Conservation (phyloP, 116 monocot genomes). For the Cymodocea nodosa region DNA sequence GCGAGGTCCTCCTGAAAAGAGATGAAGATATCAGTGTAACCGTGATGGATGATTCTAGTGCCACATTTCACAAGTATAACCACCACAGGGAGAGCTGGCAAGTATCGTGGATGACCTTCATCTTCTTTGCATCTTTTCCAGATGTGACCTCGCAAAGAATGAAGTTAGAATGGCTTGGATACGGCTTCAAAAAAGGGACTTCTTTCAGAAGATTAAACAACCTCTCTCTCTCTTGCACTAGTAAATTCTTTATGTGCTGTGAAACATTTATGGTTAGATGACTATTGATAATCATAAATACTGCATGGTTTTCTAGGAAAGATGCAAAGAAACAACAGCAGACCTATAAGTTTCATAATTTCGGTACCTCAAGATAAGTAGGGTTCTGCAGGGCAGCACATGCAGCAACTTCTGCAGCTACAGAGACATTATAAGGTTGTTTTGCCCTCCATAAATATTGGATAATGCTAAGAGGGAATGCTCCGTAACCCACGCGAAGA, state of each 20-base stretch:
- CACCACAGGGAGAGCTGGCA: neutral
- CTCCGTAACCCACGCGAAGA: conserved; percentile 96
- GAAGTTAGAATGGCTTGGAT: conserved; percentile 88
- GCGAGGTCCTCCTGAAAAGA: conserved; percentile 86
- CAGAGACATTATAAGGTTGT: conserved; percentile 99
- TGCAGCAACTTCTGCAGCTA: conserved; percentile 89
- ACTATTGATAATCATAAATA: neutral
- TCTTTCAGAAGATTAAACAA: conserved; percentile 59
- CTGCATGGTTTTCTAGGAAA: neutral
- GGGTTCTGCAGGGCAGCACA: conserved; percentile 80
- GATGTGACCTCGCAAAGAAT: conserved; percentile 93
- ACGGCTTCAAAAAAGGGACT: conserved; percentile 79
- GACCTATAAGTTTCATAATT: neutral
- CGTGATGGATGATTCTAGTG: neutral
- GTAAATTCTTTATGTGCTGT: conserved; percentile 71
- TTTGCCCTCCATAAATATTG: conserved; percentile 95
- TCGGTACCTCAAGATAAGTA: conserved; percentile 66
- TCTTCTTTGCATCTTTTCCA: conserved; percentile 87
- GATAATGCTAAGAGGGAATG: conserved; percentile 96
- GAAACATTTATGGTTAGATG: neutral
- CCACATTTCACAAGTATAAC: neutral
- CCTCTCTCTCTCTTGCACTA: conserved; percentile 83
- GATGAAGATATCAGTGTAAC: neutral
- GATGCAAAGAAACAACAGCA: too few species aligned
- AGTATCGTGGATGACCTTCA: conserved; percentile 43